A percentile compares a stretch with the other conserved stretches of the same genome.
Evolutionary conservation across 805 yeast genomes (phyloP).

Genomic region (Wickerhamiella shivajii): DNA sequence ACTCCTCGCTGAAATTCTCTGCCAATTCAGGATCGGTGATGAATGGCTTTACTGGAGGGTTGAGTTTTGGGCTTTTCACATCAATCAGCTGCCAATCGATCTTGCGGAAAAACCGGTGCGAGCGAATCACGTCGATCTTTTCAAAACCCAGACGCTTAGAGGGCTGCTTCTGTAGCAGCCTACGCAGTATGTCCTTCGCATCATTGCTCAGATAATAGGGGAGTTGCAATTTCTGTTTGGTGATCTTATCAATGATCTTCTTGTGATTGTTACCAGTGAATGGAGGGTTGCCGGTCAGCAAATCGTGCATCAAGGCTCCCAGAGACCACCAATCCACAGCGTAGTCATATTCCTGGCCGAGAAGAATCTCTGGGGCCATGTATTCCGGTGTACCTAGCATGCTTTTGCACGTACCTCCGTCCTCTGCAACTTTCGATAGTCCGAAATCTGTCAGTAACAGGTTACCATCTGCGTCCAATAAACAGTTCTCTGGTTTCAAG

Average conservation of each 20-base stretch:
- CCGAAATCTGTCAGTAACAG: slow-evolving; percentile 80
- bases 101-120: slow-evolving; percentile 64
- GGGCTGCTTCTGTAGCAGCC: slow-evolving; percentile 57
- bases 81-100: slow-evolving; percentile 53
- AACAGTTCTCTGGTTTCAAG: slow-evolving; percentile 78
- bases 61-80: slow-evolving; percentile 31
- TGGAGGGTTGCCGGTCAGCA: slow-evolving; percentile 78
- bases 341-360: slow-evolving; percentile 62
- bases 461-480: slow-evolving; percentile 65
- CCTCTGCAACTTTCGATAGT: slow-evolving; percentile 34
- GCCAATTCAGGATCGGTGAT: slow-evolving; percentile 71
- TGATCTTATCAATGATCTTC: slow-evolving; percentile 59
- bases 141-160: slow-evolving; percentile 46
- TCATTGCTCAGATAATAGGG: slow-evolving; percentile 70
- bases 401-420: slow-evolving; percentile 35
- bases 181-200: slow-evolving; percentile 58
- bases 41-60: slow-evolving; percentile 73
- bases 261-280: slow-evolving; percentile 73
- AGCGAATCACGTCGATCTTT: slow-evolving; percentile 38
- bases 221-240: slow-evolving; percentile 43
- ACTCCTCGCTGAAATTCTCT: slow-evolving; percentile 70
- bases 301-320: slow-evolving; percentile 67
- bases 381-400: slow-evolving; percentile 69
- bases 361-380: slow-evolving; percentile 81
- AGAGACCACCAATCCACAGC: slow-evolving; percentile 87